Evolutionary conservation across 2,329 filamentous ascomycete species (phyloP).

Genomic region (Triangularia verruculosa): DNA sequence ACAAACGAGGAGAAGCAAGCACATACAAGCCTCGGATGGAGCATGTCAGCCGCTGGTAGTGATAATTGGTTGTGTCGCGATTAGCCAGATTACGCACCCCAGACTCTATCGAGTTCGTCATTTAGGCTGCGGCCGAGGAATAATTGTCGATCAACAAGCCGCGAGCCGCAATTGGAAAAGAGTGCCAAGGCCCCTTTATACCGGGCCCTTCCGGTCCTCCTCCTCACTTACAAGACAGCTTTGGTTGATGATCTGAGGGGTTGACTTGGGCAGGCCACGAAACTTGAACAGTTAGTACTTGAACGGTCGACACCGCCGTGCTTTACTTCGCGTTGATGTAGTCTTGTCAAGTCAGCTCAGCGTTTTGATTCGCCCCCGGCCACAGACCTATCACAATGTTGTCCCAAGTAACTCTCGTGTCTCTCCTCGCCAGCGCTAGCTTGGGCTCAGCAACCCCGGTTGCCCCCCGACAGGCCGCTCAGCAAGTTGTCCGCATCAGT

Average conservation of each 20-base stretch:
- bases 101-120: slow-evolving; percentile 7
- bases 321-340: neutral
- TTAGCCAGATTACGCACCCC: slow-evolving; percentile 19
- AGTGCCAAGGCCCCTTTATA: neutral
- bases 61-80: neutral
- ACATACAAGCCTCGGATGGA: slow-evolving; percentile 13
- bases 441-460: slow-evolving; percentile 13
- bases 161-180: slow-evolving; percentile 2
- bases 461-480: slow-evolving; percentile 27
- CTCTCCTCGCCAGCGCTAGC: slow-evolving; percentile 17
- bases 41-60: neutral
- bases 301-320: neutral
- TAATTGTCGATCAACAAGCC: slow-evolving; percentile 12
- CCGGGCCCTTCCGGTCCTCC: neutral
- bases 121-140: slow-evolving; percentile 18
- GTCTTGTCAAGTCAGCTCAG: neutral
- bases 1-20: neutral
- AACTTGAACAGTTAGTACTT: neutral
- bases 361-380: neutral
- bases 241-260: neutral
- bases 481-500: slow-evolving; percentile 29
- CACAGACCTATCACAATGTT: neutral
- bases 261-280: neutral
- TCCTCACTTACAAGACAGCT: neutral
- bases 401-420: slow-evolving; percentile 14